These are phyloP conservation scores for Viola pubescens DNA, from an alignment of 441 rosid genomes.

Conservation along the genomic window DNA sequence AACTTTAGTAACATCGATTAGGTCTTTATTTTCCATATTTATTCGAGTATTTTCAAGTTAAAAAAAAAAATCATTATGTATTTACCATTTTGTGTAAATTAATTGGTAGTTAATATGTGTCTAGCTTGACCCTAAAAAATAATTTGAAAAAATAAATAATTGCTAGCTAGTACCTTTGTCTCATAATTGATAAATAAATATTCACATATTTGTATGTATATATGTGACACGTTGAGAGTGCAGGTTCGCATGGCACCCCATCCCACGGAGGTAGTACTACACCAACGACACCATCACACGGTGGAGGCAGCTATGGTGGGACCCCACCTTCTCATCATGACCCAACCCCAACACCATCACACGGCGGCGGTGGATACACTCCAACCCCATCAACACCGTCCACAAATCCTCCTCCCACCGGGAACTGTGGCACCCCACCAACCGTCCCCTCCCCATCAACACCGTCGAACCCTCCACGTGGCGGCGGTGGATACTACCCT, in stretches of 20 bases:
- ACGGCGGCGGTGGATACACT: conserved; percentile 6
- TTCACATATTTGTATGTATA: neutral
- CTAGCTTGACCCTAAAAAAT: neutral
- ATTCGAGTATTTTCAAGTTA: no score
- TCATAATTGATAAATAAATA: neutral
- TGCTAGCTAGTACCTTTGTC: neutral
- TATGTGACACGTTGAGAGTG: neutral
- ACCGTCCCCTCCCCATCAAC: conserved; percentile 15
- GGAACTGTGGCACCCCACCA: conserved; percentile 26
- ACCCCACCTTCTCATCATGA: conserved; percentile 8
- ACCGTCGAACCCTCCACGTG: conserved; percentile 19
- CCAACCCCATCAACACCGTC: conserved; percentile 11
- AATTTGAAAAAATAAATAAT: neutral
- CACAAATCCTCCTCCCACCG: conserved; percentile 1
- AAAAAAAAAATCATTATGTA: no score
- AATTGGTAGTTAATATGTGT: neutral
- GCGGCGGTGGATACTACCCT: conserved; percentile 14
- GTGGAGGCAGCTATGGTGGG: conserved; percentile 12
- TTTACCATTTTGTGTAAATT: no score
- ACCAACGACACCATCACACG: conserved; percentile 14
- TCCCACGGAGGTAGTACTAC: conserved; percentile 9
- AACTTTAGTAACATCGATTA: no score
- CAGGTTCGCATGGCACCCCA: conserved; percentile 19
- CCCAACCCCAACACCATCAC: conserved; percentile 11
- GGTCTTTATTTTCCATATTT: no score